A percentile compares a stretch with the other conserved stretches of the same genome.
These are phyloP conservation scores for Paraurostyla sp. DNA, from an alignment of 73 alveolate genomes.

Conservation along the genomic window DNA sequence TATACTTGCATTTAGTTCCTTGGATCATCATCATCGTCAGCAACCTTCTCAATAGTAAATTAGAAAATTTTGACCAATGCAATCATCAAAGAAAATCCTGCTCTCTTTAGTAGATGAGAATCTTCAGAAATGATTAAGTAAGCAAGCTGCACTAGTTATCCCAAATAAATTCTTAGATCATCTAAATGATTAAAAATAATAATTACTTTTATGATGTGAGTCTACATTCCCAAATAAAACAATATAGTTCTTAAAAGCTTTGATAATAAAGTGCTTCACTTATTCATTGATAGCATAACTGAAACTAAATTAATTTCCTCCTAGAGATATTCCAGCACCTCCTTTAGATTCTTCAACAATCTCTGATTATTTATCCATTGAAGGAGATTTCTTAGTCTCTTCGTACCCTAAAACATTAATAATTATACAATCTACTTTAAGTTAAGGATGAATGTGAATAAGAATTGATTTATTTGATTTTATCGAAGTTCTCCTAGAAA, in stretches of 20 bases:
- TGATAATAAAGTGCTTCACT: neutral
- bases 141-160: neutral
- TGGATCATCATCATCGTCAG: slow-evolving; percentile 54
- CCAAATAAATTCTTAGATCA: slow-evolving; percentile 1
- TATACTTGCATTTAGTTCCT: slow-evolving; percentile 10
- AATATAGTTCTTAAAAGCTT: slow-evolving; percentile 3
- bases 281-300: neutral
- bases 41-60: slow-evolving; percentile 24
- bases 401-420: neutral
- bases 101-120: neutral
- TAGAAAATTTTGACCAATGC: slow-evolving; percentile 18
- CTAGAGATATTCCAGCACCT: no score
- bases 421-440: slow-evolving; percentile 3
- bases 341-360: neutral
- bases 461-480: neutral
- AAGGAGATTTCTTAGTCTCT: slow-evolving; percentile 7
- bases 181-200: neutral
- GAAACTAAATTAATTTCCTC: neutral
- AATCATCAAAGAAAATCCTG: slow-evolving; percentile 11
- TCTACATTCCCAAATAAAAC: neutral
- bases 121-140: slow-evolving; percentile 33
- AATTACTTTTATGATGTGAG: neutral
- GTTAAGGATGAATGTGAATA: slow-evolving; percentile 10
- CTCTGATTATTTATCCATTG: slow-evolving; percentile 12
- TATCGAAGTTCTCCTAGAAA: neutral